Conservation (phyloP, 805 yeast genomes). For the Yamadazyma phyllophila region DNA sequence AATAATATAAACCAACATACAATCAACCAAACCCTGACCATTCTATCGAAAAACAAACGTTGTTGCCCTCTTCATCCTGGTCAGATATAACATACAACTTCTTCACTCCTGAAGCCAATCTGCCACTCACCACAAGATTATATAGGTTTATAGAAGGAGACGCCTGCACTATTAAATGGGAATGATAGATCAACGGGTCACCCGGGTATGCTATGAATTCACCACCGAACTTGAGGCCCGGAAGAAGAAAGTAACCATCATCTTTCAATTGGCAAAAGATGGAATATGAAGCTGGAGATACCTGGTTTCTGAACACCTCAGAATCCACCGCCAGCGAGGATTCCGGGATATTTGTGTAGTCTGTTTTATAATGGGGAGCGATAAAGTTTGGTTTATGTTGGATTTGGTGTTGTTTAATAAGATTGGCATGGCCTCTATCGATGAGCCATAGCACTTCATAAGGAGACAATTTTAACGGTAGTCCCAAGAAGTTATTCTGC, state of each 20-base stretch:
- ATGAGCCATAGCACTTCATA: conserved; percentile 76
- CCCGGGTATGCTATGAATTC: conserved; percentile 90
- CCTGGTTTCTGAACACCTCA: conserved; percentile 2
- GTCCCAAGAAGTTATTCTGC: conserved; percentile 81
- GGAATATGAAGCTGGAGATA: conserved; percentile 6
- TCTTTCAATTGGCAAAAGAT: conserved; percentile 28
- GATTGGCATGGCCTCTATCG: conserved; percentile 22
- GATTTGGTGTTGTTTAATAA: conserved; percentile 1
- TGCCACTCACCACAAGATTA: conserved; percentile 74
- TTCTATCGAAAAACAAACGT: conserved; percentile 62
- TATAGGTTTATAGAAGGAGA: conserved; percentile 37
- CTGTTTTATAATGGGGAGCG: not conserved
- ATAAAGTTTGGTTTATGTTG: not conserved
- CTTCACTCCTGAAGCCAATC: conserved; percentile 90
- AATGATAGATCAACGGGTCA: conserved; percentile 86
- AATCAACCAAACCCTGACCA: conserved; percentile 99
- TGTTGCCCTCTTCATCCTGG: conserved; percentile 10
- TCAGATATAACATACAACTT: conserved; percentile 67
- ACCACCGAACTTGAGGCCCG: conserved; percentile 92
- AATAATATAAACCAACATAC: no score
- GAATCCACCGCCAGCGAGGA: not conserved
- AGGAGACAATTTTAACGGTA: conserved; percentile 70
- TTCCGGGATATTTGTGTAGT: not conserved
- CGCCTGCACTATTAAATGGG: conserved; percentile 68
- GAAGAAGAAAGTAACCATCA: conserved; percentile 57